Conservation (phyloP, 129 eudicot species). For the Artemisia tridentata region DNA sequence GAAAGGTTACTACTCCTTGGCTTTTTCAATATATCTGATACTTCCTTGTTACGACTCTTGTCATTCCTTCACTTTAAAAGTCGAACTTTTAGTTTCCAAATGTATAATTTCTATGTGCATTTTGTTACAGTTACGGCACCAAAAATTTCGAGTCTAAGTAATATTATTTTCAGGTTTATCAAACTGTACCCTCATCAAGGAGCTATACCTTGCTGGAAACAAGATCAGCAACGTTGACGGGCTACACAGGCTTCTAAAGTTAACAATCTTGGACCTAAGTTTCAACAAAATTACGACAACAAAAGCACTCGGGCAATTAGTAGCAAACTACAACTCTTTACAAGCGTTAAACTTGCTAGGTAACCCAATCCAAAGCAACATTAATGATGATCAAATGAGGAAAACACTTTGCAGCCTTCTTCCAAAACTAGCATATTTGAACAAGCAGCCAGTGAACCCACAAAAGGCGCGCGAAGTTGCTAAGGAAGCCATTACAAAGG, state of each 20-base stretch:
- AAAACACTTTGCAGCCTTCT: conserved; percentile 74
- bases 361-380: conserved; percentile 72
- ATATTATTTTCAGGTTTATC: conserved; percentile 58
- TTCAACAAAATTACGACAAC: conserved; percentile 89
- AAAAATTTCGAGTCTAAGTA: not conserved
- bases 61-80: not conserved
- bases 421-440: conserved; percentile 72
- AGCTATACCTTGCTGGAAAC: conserved; percentile 85
- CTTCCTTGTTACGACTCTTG: not conserved
- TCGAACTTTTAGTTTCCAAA: not conserved
- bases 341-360: conserved; percentile 77
- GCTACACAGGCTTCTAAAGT: conserved; percentile 75
- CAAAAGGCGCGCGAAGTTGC: conserved; percentile 80
- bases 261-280: conserved; percentile 72
- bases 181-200: conserved; percentile 68
- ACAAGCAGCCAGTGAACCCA: conserved; percentile 76
- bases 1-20: not conserved
- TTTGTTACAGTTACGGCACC: not conserved
- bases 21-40: not conserved
- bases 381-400: conserved; percentile 65
- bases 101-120: too few relatives aligned
- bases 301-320: conserved; percentile 85
- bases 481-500: conserved; percentile 51
- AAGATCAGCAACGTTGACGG: conserved; percentile 87
- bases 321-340: conserved; percentile 73